Evolutionary conservation across 192 early-diverging fungal genomes (phyloP), one percentile per base, ranked within the genome.

Genomic region (Coemansia sp.): DNA sequence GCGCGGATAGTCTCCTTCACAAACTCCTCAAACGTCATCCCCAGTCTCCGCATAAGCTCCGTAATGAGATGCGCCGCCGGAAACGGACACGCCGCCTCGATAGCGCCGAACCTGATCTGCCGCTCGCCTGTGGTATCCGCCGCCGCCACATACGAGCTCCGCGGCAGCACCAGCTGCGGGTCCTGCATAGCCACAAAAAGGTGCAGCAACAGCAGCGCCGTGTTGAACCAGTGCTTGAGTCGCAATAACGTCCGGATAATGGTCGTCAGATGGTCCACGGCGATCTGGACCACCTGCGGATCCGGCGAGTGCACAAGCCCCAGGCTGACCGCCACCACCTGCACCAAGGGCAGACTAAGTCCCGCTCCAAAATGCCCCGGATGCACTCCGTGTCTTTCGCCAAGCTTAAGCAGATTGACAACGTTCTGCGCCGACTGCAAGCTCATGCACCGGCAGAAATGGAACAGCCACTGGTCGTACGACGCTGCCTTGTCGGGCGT

Each of bases 201-300:
- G 20, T 82, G 79, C 56, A 82, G 61, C 44, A 82, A 49, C 41
- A 82, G 74, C 44, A 71, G 74, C 30, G 79, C 79, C 18, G 79
- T 82, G 68, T 82, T 82, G 74, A 82, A 82, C 73, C 79, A 82
- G 62, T 76, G 79, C 62, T 82, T 82, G 55, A 81, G 73, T 18
- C 78, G 61, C 49, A 81, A 59, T 34, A 81, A 56, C 53, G 79
- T 76, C 49, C 79, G 79, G 13, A 72, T 76, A 40, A 82, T 63
- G 2, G 74, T 82, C 20, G 67, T 58, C 70, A 82, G 59, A 32
- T 82, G 79, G 41, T 76, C 79, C 22, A 76, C 67, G 16, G 79
- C 79, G 3, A 75, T 73, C 61, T 59, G 41, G 4, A 82, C 74
- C 3, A 82, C 74, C 62, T 76, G 70, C 35, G 79, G 20, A 22